Evolutionary conservation across 2,329 filamentous ascomycete genomes (phyloP).

Genomic region (Macroventuria anomochaeta): DNA sequence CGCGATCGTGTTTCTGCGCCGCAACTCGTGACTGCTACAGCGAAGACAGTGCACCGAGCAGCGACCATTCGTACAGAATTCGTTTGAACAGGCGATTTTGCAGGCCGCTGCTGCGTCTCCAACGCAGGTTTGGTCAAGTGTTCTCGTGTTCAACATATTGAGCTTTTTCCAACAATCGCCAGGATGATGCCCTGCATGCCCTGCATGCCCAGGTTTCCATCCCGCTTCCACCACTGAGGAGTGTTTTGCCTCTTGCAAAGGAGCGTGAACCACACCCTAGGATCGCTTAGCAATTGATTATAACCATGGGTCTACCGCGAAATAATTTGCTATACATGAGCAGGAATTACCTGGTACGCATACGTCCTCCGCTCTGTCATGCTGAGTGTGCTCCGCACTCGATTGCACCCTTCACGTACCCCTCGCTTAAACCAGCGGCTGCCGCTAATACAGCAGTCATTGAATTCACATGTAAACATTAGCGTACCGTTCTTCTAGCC

Average conservation of each 20-base stretch:
- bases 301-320: not conserved
- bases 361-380: not conserved
- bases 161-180: slow-evolving; percentile 6
- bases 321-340: not conserved
- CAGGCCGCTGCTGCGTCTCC: not conserved
- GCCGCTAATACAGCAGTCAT: slow-evolving; percentile 4
- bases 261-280: slow-evolving; percentile 2
- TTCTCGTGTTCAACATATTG: slow-evolving; percentile 6
- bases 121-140: slow-evolving; percentile 1
- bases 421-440: not conserved
- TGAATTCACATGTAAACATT: slow-evolving; percentile 2
- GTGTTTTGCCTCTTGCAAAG: not conserved
- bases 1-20: slow-evolving; percentile 8
- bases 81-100: not conserved
- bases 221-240: slow-evolving; percentile 5
- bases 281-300: slow-evolving; percentile 1
- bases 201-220: no score
- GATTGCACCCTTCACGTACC: not conserved
- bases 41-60: not conserved
- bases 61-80: not conserved
- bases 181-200: slow-evolving; percentile 10
- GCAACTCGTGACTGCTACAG: slow-evolving; percentile 1
- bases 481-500: slow-evolving; percentile 6
- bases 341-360: slow-evolving; percentile 7
- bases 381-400: not conserved